Conservation (phyloP, 176 grass and related monocot genomes). For the Saccharum officinarum region DNA sequence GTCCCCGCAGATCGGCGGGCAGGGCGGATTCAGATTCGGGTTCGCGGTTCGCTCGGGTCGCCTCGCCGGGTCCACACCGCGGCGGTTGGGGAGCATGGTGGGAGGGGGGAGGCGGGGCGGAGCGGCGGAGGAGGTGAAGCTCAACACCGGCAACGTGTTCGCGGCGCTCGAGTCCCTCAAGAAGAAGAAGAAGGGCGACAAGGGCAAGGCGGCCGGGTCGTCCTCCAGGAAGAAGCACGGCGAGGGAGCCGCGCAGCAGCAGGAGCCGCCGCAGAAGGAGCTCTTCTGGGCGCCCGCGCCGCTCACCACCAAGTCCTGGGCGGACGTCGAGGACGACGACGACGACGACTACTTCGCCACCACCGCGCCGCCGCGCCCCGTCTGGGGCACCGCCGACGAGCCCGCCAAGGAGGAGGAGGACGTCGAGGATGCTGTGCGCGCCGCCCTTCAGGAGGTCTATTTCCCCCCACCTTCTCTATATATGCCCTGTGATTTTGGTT, state of each 20-base stretch:
- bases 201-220: slow-evolving; percentile 42
- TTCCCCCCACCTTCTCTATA: not conserved
- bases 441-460: slow-evolving; percentile 64
- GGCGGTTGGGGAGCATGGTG: slow-evolving; percentile 53
- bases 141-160: slow-evolving; percentile 90
- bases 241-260: slow-evolving; percentile 32
- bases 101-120: slow-evolving; percentile 76
- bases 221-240: slow-evolving; percentile 50
- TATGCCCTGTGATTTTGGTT: not conserved
- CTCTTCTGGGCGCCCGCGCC: slow-evolving; percentile 75
- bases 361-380: slow-evolving; percentile 69
- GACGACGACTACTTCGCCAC: slow-evolving; percentile 96
- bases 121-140: slow-evolving; percentile 69
- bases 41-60: not conserved
- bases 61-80: not conserved
- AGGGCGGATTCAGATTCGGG: slow-evolving; percentile 49
- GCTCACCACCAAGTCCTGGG: slow-evolving; percentile 84
- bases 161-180: slow-evolving; percentile 94
- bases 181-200: slow-evolving; percentile 98
- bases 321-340: slow-evolving; percentile 93
- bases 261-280: slow-evolving; percentile 52
- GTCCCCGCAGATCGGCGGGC: slow-evolving; percentile 36
- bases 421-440: slow-evolving; percentile 38
- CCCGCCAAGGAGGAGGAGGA: slow-evolving; percentile 25
- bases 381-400: slow-evolving; percentile 43